Evolutionary conservation across 768 basidiomycete species (phyloP).

Genomic region (Hydnomerulius pinastri): DNA sequence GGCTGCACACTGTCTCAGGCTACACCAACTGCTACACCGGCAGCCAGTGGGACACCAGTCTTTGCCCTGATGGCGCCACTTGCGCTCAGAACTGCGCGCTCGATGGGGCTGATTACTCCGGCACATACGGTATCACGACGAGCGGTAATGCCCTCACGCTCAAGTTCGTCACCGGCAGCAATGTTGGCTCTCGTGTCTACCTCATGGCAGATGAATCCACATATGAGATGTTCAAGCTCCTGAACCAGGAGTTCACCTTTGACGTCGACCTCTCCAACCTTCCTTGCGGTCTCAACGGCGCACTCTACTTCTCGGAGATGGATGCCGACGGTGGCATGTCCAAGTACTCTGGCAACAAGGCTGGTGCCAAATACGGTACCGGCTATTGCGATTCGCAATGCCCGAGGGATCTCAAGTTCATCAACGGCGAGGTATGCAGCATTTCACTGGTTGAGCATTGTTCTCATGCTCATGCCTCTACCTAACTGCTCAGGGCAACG

Average conservation of each 20-base stretch:
- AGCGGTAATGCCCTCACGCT: conserved; percentile 48
- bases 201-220: conserved; percentile 46
- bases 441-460: too few relatives aligned
- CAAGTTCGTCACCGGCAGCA: conserved; percentile 45
- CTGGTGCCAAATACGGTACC: conserved; percentile 63
- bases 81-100: conserved; percentile 43
- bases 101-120: conserved; percentile 48
- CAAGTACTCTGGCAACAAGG: conserved; percentile 53
- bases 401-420: conserved; percentile 61
- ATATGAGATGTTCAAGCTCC: conserved; percentile 53
- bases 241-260: conserved; percentile 60
- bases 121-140: conserved; percentile 55
- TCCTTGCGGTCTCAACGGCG: conserved; percentile 62
- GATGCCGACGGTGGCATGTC: conserved; percentile 55
- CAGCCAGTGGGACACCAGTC: conserved; percentile 52
- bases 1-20: conserved; percentile 41
- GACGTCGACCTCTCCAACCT: conserved; percentile 61
- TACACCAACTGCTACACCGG: conserved; percentile 53
- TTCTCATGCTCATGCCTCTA: too few relatives aligned
- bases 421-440: conserved; percentile 55
- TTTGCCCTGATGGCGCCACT: conserved; percentile 50
- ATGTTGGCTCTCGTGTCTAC: conserved; percentile 43
- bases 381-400: conserved; percentile 71
- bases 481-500: too few relatives aligned
- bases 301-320: conserved; percentile 63